Base-by-base conservation (phyloP, 163 green algal species). In the Scenedesmus sp. region DNA sequence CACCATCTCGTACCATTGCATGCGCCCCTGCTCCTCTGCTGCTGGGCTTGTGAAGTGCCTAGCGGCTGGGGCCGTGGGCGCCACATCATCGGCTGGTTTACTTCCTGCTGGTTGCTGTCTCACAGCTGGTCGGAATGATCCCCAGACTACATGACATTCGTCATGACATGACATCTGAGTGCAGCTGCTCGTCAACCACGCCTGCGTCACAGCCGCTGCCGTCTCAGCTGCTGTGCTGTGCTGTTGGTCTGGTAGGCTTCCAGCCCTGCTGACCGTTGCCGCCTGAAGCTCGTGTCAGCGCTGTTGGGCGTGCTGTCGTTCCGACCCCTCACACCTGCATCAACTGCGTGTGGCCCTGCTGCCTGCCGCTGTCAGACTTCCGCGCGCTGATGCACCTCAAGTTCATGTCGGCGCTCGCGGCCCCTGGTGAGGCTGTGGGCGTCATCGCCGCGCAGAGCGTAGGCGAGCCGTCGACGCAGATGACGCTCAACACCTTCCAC, bases 401-500 rank as follows among this genome's bases (percentile, higher is more conserved):
- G 93, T 99, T 96, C 94, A 97, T 98, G 95, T 91, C 91, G 13
- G 95, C 89, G 43, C 94, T 98, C 90, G 96, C 95, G 5, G 92
- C 94, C 2, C 95, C 98, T 9, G 98, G 98, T 0, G 98, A 99
- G 94, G 96, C 97, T 15, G 97, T 99, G 46, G 98, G 98, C 5
- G 98, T 99, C 18, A 89, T 99, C 22, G 98, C 97, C 20, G 98
- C 96, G 26, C 98, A 99, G 93, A 97, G 94, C 20, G 92, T 99
- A 0, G 98, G 98, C 46, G 97, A 98, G 95, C 97, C 96, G 9
- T 96, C 92, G 85, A 97, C 96, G 3, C 85, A 98, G 90, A 98
- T 98, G 96, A 99, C 97, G 59, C 96, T 98, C 83, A 98, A 98
- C 96, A 99, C 97, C 30, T 99, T 99, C 95, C 97, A 99, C 94